Percentiles rank a stretch among this genome's conserved stretches.
Conservation (phyloP, 768 basidiomycete species). For the Phlebiopsis flavidoalba region DNA sequence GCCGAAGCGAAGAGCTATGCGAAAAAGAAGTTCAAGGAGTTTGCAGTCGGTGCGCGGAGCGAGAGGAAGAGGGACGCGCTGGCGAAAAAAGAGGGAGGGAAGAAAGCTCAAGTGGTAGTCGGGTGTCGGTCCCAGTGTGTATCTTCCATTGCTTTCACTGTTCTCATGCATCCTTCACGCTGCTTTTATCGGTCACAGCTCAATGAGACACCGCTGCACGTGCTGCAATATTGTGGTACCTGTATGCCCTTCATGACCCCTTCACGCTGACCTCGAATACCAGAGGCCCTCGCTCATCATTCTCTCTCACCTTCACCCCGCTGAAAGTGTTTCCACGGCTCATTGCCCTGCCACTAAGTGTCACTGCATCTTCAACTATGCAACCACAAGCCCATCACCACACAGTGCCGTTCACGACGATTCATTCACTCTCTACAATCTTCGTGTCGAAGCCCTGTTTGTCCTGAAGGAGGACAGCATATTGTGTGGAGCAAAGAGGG, state of each 20-base stretch:
- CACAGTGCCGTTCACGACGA: conserved; percentile 22
- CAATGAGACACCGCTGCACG: not conserved
- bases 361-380: not conserved
- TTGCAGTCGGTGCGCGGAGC: conserved; percentile 65
- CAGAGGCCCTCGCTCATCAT: no score
- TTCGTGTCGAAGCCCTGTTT: conserved; percentile 58
- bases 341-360: not conserved
- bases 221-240: not conserved
- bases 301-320: not conserved
- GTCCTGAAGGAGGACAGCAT: conserved; percentile 52
- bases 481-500: conserved; percentile 62
- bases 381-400: not conserved
- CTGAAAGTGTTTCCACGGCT: no score
- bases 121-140: not conserved
- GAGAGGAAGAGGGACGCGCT: conserved; percentile 63
- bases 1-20: conserved; percentile 82
- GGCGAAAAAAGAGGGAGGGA: conserved; percentile 54
- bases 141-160: not conserved
- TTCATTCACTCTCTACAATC: conserved; percentile 57
- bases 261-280: no score
- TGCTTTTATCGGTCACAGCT: not conserved
- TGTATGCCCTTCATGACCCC: not conserved
- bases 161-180: not conserved
- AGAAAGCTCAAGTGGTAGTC: conserved; percentile 65
- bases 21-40: conserved; percentile 85